Evolutionary conservation across 1,139 yeast genomes (phyloP).

Genomic region (Scheffersomyces stambukii): DNA sequence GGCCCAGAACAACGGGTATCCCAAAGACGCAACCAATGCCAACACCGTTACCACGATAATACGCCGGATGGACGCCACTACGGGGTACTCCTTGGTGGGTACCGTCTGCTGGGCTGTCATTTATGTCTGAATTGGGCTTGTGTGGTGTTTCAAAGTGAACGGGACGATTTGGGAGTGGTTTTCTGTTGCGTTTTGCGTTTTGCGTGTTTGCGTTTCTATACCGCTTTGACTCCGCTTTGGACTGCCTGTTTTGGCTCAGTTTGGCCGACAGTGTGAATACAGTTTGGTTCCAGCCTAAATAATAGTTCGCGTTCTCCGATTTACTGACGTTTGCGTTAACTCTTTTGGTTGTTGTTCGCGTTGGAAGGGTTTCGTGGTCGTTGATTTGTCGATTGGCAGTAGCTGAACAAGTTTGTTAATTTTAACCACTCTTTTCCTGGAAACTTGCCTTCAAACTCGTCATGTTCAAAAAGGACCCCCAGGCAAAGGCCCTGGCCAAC

Average conservation of each 20-base stretch:
- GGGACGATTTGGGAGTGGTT: not conserved
- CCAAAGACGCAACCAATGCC: conserved; percentile 37
- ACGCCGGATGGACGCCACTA: conserved; percentile 3
- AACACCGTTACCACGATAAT: conserved; percentile 29
- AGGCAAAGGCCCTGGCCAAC: conserved; percentile 70
- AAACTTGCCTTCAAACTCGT: too few species aligned
- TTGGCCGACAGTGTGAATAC: too few species aligned
- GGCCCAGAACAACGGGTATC: conserved; percentile 67
- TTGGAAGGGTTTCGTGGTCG: too few species aligned
- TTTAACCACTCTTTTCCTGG: not conserved
- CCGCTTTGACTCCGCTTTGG: too few species aligned
- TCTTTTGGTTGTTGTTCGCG: too few species aligned
- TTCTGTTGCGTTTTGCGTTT: not conserved
- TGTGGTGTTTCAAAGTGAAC: too few species aligned
- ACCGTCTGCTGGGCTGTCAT: conserved; percentile 1
- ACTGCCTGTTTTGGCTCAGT: too few species aligned
- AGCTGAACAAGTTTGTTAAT: too few species aligned
- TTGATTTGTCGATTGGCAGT: too few species aligned
- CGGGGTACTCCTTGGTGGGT: conserved; percentile 6
- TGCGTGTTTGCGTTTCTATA: too few species aligned
- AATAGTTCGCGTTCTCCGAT: too few species aligned
- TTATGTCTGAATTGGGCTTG: not conserved
- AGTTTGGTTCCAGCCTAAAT: too few species aligned
- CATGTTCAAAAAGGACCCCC: conserved; percentile 66
- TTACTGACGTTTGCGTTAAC: not conserved